Evolutionary conservation across 192 early-diverging fungal genomes (phyloP).

Genomic region (Mortierella hygrophila): DNA sequence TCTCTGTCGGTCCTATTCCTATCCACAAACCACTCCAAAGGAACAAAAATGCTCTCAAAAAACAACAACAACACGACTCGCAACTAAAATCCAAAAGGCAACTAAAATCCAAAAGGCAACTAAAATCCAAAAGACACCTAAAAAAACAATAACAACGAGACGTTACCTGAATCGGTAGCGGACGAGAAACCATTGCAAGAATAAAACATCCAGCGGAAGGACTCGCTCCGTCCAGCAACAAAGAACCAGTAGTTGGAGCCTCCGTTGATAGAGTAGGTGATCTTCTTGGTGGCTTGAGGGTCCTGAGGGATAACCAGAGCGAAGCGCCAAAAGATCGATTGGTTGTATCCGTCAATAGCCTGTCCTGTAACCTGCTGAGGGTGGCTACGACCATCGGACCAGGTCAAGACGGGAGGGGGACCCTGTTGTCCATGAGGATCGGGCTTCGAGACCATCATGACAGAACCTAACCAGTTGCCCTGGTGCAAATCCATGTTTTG

Average conservation of each 20-base stretch:
- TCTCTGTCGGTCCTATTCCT: background rate
- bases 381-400: constrained; percentile 22
- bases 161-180: constrained; percentile 33
- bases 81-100: background rate
- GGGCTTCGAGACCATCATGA: constrained; percentile 57
- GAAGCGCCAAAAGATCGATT: constrained; percentile 75
- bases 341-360: constrained; percentile 67
- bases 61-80: background rate
- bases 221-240: constrained; percentile 61
- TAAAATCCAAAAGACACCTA: background rate
- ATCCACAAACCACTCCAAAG: background rate
- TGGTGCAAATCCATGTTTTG: constrained; percentile 55
- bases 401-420: constrained; percentile 41
- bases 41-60: background rate
- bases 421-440: constrained; percentile 44
- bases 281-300: constrained; percentile 48
- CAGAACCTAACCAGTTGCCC: constrained; percentile 60
- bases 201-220: constrained; percentile 77
- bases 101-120: background rate
- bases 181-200: constrained; percentile 81
- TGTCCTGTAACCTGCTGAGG: constrained; percentile 31
- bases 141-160: constrained; percentile 6
- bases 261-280: constrained; percentile 48
- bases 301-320: constrained; percentile 65
- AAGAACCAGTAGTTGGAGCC: constrained; percentile 63